These are phyloP conservation scores for Trichoderma cornu-damae DNA, from an alignment of 2,329 filamentous ascomycete species.

Conservation along the genomic window DNA sequence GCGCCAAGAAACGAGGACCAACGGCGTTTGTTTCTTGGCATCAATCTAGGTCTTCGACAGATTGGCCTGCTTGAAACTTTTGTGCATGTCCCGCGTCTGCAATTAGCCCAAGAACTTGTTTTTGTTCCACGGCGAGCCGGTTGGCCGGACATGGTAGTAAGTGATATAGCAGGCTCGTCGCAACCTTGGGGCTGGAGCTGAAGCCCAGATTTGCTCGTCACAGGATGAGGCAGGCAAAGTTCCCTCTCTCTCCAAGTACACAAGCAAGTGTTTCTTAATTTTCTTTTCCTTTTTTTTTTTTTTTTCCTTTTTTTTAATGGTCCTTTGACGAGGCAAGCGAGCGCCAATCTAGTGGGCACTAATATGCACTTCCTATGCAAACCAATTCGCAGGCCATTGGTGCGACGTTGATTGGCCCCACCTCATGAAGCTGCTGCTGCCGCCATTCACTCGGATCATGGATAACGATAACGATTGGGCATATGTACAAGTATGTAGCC, in stretches of 20 bases:
- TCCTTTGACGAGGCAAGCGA: no score
- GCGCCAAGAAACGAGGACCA: not conserved
- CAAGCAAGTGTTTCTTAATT: no score
- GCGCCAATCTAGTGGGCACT: not conserved
- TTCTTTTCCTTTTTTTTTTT: no score
- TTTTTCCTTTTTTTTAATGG: no score
- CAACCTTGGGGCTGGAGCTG: conserved; percentile 3
- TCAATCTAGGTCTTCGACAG: not conserved
- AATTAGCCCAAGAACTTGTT: not conserved
- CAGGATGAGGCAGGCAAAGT: conserved; percentile 12
- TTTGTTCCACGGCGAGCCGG: conserved; percentile 1
- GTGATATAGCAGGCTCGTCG: not conserved
- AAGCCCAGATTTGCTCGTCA: not conserved
- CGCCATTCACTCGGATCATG: not conserved
- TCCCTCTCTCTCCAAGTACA: conserved; percentile 4
- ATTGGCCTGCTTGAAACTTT: conserved; percentile 4
- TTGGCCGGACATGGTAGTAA: not conserved
- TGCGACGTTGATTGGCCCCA: no score
- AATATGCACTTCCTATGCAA: not conserved
- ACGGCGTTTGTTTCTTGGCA: not conserved
- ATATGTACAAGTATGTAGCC: no score
- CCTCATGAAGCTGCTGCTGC: not conserved
- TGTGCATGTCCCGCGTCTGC: not conserved
- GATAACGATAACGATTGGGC: not conserved
- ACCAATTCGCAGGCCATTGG: no score